Evolutionary conservation across 306 rosid species (phyloP).

Genomic region (Rosa persica): DNA sequence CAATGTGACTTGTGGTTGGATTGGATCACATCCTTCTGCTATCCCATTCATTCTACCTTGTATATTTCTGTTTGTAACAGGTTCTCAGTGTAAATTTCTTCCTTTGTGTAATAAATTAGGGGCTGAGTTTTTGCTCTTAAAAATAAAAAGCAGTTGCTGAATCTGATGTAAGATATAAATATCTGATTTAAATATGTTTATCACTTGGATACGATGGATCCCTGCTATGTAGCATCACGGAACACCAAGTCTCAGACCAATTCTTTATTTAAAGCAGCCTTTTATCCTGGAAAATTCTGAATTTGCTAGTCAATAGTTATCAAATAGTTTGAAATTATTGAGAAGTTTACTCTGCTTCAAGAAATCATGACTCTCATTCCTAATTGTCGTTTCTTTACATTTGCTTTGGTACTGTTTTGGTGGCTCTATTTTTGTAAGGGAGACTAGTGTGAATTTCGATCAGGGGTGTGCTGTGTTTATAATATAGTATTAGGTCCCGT

Average conservation of each 20-base stretch:
- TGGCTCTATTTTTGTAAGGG: too few relatives aligned
- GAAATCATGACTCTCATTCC: not conserved
- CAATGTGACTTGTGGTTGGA: slow-evolving; percentile 31
- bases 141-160: not conserved
- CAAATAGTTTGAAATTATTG: not conserved
- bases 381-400: too few relatives aligned
- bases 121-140: not conserved
- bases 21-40: slow-evolving; percentile 29
- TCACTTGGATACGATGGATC: not conserved
- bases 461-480: too few relatives aligned
- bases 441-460: too few relatives aligned
- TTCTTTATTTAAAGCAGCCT: too few relatives aligned
- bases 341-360: not conserved
- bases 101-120: not conserved
- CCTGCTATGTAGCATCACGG: not conserved
- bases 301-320: not conserved
- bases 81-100: slow-evolving; percentile 15
- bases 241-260: not conserved
- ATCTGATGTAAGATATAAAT: not conserved
- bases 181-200: not conserved
- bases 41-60: not conserved
- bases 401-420: too few relatives aligned
- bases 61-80: slow-evolving; percentile 16
- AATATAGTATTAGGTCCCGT: too few relatives aligned
- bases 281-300: not conserved